A percentile compares a stretch with the other conserved stretches of the same genome.
Evolutionary conservation across 805 yeast species (phyloP).

Genomic region (Metschnikowia continentalis): DNA sequence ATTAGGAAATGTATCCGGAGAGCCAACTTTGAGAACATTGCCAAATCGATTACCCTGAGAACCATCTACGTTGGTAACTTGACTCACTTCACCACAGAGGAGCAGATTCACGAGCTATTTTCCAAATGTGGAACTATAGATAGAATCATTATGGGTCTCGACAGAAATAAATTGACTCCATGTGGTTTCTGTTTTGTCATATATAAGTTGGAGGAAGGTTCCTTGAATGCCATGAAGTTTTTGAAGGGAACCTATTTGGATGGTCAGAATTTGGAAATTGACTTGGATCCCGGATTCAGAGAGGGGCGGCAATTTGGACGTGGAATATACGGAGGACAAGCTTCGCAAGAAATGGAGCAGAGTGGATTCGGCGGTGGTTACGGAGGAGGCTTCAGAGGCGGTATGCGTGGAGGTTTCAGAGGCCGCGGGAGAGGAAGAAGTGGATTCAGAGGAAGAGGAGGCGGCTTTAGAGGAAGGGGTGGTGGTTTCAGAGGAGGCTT

Average conservation of each 20-base stretch:
- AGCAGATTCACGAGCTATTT: constrained; percentile 85
- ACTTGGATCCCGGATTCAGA: constrained; percentile 91
- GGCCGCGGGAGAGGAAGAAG: constrained; percentile 32
- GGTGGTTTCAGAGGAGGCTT: constrained; percentile 21
- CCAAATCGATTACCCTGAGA: constrained; percentile 58
- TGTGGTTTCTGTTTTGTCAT: constrained; percentile 96
- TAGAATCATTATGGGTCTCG: constrained; percentile 90
- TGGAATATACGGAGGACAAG: constrained; percentile 91
- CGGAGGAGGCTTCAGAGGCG: constrained; percentile 38
- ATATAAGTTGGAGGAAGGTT: constrained; percentile 62
- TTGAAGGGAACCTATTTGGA: constrained; percentile 80
- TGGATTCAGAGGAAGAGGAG: constrained; percentile 22
- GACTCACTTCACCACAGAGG: constrained; percentile 89
- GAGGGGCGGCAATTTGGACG: constrained; percentile 97
- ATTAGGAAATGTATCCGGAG: constrained; percentile 59
- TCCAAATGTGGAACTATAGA: constrained; percentile 75
- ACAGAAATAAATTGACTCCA: constrained; percentile 85
- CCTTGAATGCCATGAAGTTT: constrained; percentile 78
- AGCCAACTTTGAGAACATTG: constrained; percentile 54
- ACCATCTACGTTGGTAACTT: constrained; percentile 91
- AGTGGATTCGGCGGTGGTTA: constrained; percentile 18
- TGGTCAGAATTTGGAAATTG: constrained; percentile 76
- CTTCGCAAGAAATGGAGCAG: constrained; percentile 53
- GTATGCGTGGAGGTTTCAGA: constrained; percentile 45
- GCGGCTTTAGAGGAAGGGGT: constrained; percentile 23